Evolutionary conservation across 2,329 filamentous ascomycete species (phyloP), one percentile per base, ranked within the genome.

Genomic region (Aureobasidium uvarum): DNA sequence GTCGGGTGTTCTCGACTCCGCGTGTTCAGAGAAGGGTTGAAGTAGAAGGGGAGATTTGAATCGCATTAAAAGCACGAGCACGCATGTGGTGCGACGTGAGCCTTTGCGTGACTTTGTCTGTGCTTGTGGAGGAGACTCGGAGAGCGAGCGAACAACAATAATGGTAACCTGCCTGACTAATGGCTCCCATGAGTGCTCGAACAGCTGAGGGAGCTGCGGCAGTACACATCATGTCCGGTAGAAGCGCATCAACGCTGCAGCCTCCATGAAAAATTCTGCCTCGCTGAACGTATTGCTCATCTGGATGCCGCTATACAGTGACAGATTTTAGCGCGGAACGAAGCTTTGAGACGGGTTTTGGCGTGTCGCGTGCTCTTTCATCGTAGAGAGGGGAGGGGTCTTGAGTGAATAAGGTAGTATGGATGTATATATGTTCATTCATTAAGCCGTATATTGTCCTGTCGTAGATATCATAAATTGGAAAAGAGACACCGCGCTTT

Each of bases 31-130:
- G 14, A 28, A 43, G 36, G n/a, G 10, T n/a, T 7, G 45, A 16
- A 28, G 31, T 43, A 56, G 38, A 43, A 56, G 54, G 38, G 54
- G 39, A 58, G 10, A 45, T 39, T 41, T 41, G 52, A 7, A 39
- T 36, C 33, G 36, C 36, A 38, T 38, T 4, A 18, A 58, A 45
- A 58, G 54, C 54, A 58, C 54, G 54, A 58, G 54, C 54, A 39
- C 54, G 54, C 54, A 58, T 58, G 54, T 58, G 52, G 52, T 56
- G 54, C 54, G 54, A 58, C 54, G 39, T n/a, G 54, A 55, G 36
- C 52, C 20, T 33, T 56, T 45, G 45, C 28, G 54, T 58, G 10
- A 45, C 39, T 58, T 33, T 20, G 54, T 58, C 54, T 16, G 54
- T 58, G 54, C 54, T 58, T 33, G 54, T 58, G 16, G 39, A 55